These are phyloP conservation scores for Ilex paraguariensis DNA, from an alignment of 305 asterid genomes.

Conservation along the genomic window DNA sequence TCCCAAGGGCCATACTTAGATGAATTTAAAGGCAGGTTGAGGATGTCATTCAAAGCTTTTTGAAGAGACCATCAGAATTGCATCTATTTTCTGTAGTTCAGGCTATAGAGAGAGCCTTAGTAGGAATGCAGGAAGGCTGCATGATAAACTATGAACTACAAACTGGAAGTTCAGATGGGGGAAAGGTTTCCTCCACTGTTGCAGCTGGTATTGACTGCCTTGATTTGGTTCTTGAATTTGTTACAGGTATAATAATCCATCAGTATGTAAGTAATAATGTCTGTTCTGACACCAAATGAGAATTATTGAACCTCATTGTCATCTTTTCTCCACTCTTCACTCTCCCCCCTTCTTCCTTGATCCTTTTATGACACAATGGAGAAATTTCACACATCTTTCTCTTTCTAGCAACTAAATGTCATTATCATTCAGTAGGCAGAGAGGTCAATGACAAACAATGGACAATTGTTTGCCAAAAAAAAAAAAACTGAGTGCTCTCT, in stretches of 20 bases:
- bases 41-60: constrained; percentile 53
- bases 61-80: constrained; percentile 62
- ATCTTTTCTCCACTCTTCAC: too few relatives aligned
- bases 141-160: constrained; percentile 57
- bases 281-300: too few relatives aligned
- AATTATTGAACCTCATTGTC: too few relatives aligned
- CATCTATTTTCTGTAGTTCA: constrained; percentile 62
- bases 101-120: constrained; percentile 89
- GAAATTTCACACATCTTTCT: too few relatives aligned
- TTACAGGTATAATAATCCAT: constrained; percentile 44
- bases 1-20: constrained; percentile 39
- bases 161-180: constrained; percentile 57
- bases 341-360: too few relatives aligned
- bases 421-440: too few relatives aligned
- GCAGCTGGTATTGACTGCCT: constrained; percentile 86
- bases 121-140: constrained; percentile 65
- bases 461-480: too few relatives aligned
- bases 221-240: constrained; percentile 68
- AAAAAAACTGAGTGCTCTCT: too few relatives aligned
- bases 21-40: constrained; percentile 54
- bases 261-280: too few relatives aligned
- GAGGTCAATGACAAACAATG: too few relatives aligned
- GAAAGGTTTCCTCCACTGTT: constrained; percentile 60
- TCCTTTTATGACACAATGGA: too few relatives aligned
- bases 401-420: too few relatives aligned